Percentiles rank a stretch among this genome's conserved stretches.
Conservation (phyloP, 2,329 filamentous ascomycete species). For the Aspergillus novoparasiticus region DNA sequence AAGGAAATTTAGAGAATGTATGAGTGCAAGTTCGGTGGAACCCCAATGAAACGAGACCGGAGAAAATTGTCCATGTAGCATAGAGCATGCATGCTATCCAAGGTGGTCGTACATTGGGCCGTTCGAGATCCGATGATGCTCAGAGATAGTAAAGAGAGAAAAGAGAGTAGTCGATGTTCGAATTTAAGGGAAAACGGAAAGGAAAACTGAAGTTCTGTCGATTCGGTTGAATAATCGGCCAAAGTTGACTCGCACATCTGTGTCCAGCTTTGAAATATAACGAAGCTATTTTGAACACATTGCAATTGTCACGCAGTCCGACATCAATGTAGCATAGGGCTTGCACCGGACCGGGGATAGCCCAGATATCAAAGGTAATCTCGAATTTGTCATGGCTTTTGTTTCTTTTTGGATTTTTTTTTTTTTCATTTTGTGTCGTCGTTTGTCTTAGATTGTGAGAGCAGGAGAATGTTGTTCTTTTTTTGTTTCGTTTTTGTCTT, state of each 20-base stretch:
- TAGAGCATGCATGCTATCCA: background rate
- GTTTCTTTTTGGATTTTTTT: background rate
- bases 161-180: slow-evolving; percentile 3
- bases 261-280: background rate
- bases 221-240: background rate
- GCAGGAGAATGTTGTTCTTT: slow-evolving; percentile 8
- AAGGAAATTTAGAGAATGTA: slow-evolving; percentile 21
- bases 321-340: background rate
- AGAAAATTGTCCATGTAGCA: background rate
- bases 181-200: background rate
- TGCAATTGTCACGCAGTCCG: background rate
- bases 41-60: background rate
- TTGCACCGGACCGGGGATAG: background rate
- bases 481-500: slow-evolving; percentile 8
- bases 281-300: background rate
- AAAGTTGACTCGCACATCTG: background rate
- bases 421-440: slow-evolving; percentile 3
- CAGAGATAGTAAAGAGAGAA: background rate
- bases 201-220: slow-evolving; percentile 6
- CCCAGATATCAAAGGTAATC: background rate
- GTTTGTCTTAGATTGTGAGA: background rate
- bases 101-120: background rate
- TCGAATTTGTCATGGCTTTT: background rate
- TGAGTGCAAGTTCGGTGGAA: background rate
- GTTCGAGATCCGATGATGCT: slow-evolving; percentile 5